Base-by-base conservation (phyloP, 2,329 filamentous ascomycete genomes). In the Hypoxylon sp. region DNA sequence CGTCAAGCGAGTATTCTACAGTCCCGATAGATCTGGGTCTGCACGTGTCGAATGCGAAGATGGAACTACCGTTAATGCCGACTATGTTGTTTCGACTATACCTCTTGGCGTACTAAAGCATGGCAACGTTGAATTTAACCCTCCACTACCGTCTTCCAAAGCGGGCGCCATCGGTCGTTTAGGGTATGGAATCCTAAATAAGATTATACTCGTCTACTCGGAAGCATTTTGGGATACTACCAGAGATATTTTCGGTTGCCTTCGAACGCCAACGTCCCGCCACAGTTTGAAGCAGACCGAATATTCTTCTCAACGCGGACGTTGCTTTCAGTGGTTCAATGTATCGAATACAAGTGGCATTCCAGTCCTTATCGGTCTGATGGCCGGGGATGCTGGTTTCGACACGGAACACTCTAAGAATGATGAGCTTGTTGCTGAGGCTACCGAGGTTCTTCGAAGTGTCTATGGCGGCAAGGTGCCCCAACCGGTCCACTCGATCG, bases 321-420 rank as follows among this genome's bases (percentile, higher is more conserved):
- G 94, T 22, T 97, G 97, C 79, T 99, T 98, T 73, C 87, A 99
- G 71, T 98, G 97, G 87, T 98, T 97, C 87, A 98, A 99, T 72
- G 93, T 93, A 56, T 90, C 93, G 63, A 92, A 93, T 70, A 97
- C 92, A 2, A 93, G 91, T 47, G 96, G 96, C 0, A 82, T 97
- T 34, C 95, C 92, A 1, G 93, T 93, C 53, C 84, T 97, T 22
- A 88, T 98, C 64, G 95, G 93, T 7, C 84, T 99, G 26, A 97
- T 99, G 94, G 94, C 94, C 51, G 95, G 95, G 20, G 92, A 97
- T 70, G 92, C 96, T 19, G 95, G 94, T 15, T 92, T 93, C 70
- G 91, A 97, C 67, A 93, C 93, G 0, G 96, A 99, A 77, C 82
- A 83, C 53, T 88, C 89, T 1, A 85, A 87, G 54, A 91, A 97